A percentile compares a stretch with the other conserved stretches of the same genome.
phyloP scores from a whole-genome alignment of 768 basidiomycete genomes.

The Wakefieldia striispora region DNA sequence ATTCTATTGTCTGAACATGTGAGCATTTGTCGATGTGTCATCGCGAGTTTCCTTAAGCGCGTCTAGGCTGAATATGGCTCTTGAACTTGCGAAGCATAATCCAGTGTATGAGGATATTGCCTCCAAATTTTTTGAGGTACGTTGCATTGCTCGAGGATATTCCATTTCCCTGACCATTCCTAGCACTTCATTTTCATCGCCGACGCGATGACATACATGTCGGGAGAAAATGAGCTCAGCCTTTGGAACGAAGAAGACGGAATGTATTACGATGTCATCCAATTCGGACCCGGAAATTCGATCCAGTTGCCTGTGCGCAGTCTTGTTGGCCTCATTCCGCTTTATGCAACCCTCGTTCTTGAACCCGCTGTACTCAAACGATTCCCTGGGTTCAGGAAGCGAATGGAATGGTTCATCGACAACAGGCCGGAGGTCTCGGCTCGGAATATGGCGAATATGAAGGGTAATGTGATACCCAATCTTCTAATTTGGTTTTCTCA shows the following conservation, averaged over 20 bases:
- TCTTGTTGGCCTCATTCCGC: conserved; percentile 95
- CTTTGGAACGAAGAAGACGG: conserved; percentile 98
- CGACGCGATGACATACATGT: conserved; percentile 94
- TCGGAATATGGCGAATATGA: conserved; percentile 97
- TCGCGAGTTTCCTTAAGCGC: conserved; percentile 2
- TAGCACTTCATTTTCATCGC: conserved; percentile 98
- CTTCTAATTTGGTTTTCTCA: neutral
- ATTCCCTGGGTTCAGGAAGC: conserved; percentile 97
- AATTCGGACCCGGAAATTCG: conserved; percentile 75
- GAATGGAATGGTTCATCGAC: conserved; percentile 98
- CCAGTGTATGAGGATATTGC: conserved; percentile 98
- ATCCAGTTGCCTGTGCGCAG: conserved; percentile 93
- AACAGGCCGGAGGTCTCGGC: conserved; percentile 84
- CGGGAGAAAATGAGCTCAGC: conserved; percentile 73
- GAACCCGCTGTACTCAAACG: conserved; percentile 87
- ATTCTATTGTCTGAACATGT: conserved; percentile 98
- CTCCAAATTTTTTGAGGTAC: conserved; percentile 92
- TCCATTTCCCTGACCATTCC: conserved; percentile 14
- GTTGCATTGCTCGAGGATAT: conserved; percentile 7
- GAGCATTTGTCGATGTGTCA: conserved; percentile 19
- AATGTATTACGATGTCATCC: conserved; percentile 97
- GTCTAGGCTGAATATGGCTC: conserved; percentile 88
- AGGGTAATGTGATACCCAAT: conserved; percentile 44
- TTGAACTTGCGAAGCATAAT: conserved; percentile 98
- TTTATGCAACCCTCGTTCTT: conserved; percentile 92